These are phyloP conservation scores for Tylopilus felleus DNA, from an alignment of 768 basidiomycete species.

Conservation along the genomic window DNA sequence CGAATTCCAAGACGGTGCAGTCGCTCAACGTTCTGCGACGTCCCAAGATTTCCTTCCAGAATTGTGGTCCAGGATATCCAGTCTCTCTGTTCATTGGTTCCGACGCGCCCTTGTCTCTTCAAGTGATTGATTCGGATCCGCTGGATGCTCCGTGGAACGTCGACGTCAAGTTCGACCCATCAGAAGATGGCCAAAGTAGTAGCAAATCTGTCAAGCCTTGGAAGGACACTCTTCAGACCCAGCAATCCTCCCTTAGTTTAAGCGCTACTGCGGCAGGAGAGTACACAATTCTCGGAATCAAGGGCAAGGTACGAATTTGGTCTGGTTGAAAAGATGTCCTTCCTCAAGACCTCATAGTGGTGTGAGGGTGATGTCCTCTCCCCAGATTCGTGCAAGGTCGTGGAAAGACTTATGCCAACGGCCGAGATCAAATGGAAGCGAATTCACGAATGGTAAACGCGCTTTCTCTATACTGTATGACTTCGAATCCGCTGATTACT, in stretches of 20 bases:
- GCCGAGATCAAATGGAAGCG: conserved; percentile 88
- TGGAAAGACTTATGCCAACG: conserved; percentile 71
- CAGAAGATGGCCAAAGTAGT: conserved; percentile 34
- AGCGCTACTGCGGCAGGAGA: conserved; percentile 66
- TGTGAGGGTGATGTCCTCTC: conserved; percentile 83
- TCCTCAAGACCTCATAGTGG: conserved; percentile 37
- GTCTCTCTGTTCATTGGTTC: conserved; percentile 69
- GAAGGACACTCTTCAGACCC: conserved; percentile 58
- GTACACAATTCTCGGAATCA: conserved; percentile 67
- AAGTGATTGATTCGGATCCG: conserved; percentile 51
- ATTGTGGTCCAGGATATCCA: conserved; percentile 69
- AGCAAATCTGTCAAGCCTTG: conserved; percentile 52
- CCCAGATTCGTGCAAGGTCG: conserved; percentile 75
- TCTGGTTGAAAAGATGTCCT: not conserved
- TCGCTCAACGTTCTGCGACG: conserved; percentile 69
- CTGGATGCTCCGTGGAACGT: conserved; percentile 70
- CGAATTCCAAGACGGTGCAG: conserved; percentile 49
- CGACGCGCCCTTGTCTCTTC: conserved; percentile 54
- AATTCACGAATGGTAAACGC: conserved; percentile 79
- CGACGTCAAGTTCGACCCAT: conserved; percentile 58
- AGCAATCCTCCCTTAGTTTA: conserved; percentile 45
- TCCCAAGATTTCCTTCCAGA: conserved; percentile 67
- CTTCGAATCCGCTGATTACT: conserved; percentile 3
- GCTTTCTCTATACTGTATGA: conserved; percentile 1
- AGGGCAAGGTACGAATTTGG: conserved; percentile 52